phyloP scores from a whole-genome alignment of 106 monocot species.

The Allium cepa region DNA sequence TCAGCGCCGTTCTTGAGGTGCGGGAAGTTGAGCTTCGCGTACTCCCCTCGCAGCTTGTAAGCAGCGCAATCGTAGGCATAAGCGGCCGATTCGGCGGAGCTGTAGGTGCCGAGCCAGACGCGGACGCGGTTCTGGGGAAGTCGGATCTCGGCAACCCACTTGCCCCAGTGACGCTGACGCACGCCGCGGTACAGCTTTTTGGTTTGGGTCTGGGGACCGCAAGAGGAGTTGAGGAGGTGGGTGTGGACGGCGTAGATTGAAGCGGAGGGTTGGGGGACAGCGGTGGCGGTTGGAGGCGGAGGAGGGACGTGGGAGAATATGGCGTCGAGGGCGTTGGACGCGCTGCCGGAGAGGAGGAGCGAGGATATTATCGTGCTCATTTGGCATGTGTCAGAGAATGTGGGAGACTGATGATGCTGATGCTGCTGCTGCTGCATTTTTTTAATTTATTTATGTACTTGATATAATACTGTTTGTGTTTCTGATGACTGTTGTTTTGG shows the following conservation, averaged over 20 bases:
- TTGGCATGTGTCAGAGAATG: neutral
- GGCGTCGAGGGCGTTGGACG: conserved; percentile 7
- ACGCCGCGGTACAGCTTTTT: conserved; percentile 67
- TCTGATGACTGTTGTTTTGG: no score
- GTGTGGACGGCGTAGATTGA: conserved; percentile 2
- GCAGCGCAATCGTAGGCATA: conserved; percentile 86
- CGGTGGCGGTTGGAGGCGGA: neutral
- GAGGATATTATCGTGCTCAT: conserved; percentile 7
- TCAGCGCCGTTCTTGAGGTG: conserved; percentile 14
- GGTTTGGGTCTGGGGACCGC: neutral
- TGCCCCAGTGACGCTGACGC: conserved; percentile 83
- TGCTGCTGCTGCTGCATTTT: no score
- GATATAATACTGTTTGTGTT: no score
- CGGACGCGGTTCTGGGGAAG: conserved; percentile 74
- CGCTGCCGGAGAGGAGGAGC: conserved; percentile 9
- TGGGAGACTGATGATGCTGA: no score
- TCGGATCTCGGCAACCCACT: conserved; percentile 93
- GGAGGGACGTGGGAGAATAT: conserved; percentile 9
- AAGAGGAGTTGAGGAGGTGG: neutral
- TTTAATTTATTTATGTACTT: no score
- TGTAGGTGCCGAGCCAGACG: conserved; percentile 91
- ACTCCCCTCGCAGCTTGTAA: conserved; percentile 81
- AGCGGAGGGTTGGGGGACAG: neutral
- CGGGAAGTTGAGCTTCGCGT: conserved; percentile 87
- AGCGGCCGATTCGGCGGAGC: conserved; percentile 75